Conservation (phyloP, 176 grass and related monocot species). For the Thinopyrum elongatum region DNA sequence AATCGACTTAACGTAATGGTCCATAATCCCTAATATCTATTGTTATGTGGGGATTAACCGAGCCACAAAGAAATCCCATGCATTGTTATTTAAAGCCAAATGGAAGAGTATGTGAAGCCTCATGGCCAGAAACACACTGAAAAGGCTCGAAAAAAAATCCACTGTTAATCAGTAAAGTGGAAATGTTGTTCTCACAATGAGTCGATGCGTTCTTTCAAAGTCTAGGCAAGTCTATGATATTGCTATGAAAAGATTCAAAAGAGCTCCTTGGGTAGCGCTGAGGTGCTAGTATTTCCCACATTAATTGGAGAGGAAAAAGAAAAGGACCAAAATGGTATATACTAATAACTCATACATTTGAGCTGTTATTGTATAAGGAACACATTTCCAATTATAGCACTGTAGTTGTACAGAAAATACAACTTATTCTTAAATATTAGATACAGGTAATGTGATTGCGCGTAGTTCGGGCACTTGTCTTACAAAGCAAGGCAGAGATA, state of each 20-base stretch:
- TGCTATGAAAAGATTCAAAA: background rate
- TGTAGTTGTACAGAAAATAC: background rate
- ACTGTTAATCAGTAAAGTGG: background rate
- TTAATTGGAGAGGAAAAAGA: background rate
- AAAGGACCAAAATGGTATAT: background rate
- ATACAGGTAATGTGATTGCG: background rate
- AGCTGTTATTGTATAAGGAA: background rate
- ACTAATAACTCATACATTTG: background rate
- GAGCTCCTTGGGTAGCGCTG: background rate
- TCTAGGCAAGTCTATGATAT: background rate
- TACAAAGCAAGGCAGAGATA: background rate
- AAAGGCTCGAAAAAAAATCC: background rate
- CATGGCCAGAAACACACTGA: background rate
- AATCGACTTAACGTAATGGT: background rate
- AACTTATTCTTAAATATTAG: background rate
- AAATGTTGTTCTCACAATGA: background rate
- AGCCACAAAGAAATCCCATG: slow-evolving; percentile 2
- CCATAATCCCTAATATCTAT: background rate
- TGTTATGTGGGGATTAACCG: background rate
- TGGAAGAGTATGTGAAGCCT: background rate
- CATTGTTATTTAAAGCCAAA: background rate
- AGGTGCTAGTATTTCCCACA: background rate
- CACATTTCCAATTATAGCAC: background rate
- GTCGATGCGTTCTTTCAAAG: background rate
- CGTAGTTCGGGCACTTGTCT: background rate